phyloP scores from a whole-genome alignment of 2,329 filamentous ascomycete genomes.

The Aspergillus aculeatus region DNA sequence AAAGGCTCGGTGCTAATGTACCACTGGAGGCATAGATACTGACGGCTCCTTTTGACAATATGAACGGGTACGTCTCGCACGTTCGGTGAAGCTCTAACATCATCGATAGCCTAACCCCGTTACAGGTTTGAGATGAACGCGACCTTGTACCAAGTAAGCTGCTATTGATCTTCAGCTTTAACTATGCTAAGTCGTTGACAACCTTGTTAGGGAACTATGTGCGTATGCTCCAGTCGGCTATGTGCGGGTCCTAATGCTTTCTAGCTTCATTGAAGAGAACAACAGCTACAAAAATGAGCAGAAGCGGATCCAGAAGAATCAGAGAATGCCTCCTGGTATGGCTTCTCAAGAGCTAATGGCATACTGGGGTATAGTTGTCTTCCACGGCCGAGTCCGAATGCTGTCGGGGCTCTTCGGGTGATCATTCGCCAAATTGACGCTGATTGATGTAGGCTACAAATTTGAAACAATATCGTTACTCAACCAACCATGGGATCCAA shows the following conservation, averaged over 20 bases:
- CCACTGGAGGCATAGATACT: slow-evolving; percentile 64
- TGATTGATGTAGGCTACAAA: slow-evolving; percentile 71
- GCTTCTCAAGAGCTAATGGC: slow-evolving; percentile 78
- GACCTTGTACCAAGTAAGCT: slow-evolving; percentile 75
- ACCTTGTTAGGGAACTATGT: slow-evolving; percentile 54
- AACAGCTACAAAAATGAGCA: slow-evolving; percentile 68
- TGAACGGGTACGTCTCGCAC: slow-evolving; percentile 64
- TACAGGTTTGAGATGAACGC: slow-evolving; percentile 92
- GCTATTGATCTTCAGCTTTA: not conserved
- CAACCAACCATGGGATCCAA: slow-evolving; percentile 70
- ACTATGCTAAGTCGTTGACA: slow-evolving; percentile 19
- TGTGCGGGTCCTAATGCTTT: slow-evolving; percentile 12
- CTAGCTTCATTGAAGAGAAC: slow-evolving; percentile 90
- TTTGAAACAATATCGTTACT: slow-evolving; percentile 86
- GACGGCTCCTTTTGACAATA: slow-evolving; percentile 75
- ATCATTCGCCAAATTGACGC: not conserved
- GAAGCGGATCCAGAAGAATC: slow-evolving; percentile 57
- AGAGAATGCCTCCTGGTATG: slow-evolving; percentile 51
- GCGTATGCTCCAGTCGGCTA: slow-evolving; percentile 21
- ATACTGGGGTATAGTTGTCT: slow-evolving; percentile 70
- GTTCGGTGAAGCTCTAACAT: slow-evolving; percentile 1
- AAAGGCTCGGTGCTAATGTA: not conserved
- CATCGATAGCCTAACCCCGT: slow-evolving; percentile 11
- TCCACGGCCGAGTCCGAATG: not conserved
- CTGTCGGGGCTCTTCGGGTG: not conserved